A percentile compares a stretch with the other conserved stretches of the same genome.
These are phyloP conservation scores for Oryza meridionalis DNA, from an alignment of 176 grass and related monocot genomes.

Conservation along the genomic window DNA sequence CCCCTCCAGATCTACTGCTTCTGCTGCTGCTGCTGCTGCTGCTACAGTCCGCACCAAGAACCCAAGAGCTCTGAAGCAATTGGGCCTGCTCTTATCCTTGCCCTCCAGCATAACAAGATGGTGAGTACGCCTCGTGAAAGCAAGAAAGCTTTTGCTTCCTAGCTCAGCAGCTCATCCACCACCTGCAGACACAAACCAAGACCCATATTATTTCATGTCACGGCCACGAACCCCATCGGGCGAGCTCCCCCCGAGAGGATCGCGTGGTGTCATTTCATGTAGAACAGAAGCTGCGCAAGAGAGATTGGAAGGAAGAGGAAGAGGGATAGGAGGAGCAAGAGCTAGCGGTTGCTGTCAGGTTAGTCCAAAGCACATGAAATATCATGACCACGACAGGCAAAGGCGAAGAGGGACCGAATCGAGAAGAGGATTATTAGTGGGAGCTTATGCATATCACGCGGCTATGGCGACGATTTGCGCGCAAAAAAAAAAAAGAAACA, in stretches of 20 bases:
- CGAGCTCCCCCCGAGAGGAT: conserved; percentile 35
- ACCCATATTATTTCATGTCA: conserved; percentile 88
- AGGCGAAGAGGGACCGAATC: neutral
- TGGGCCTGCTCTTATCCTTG: conserved; percentile 79
- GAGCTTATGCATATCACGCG: conserved; percentile 1
- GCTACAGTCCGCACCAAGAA: conserved; percentile 53
- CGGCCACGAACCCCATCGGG: conserved; percentile 19
- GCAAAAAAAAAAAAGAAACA: conserved; percentile 24
- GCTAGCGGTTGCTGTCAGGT: neutral
- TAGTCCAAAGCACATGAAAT: conserved; percentile 75
- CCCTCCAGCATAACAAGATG: conserved; percentile 82
- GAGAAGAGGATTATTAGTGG: conserved; percentile 36
- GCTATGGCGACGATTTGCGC: conserved; percentile 34
- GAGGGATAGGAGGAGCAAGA: conserved; percentile 1
- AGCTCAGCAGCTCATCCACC: conserved; percentile 19
- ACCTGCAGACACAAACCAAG: conserved; percentile 53
- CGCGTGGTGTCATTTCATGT: conserved; percentile 85
- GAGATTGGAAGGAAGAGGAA: conserved; percentile 22
- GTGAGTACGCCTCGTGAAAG: conserved; percentile 53
- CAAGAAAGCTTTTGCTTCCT: conserved; percentile 45
- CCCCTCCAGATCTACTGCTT: conserved; percentile 46
- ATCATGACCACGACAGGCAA: conserved; percentile 42
- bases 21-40: conserved; percentile 37
- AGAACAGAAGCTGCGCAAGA: conserved; percentile 33
- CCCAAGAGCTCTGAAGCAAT: conserved; percentile 79